Evolutionary conservation across 331 rosid species (phyloP), one percentile per base, ranked within the genome.

Genomic region (Erythrophleum ivorense): DNA sequence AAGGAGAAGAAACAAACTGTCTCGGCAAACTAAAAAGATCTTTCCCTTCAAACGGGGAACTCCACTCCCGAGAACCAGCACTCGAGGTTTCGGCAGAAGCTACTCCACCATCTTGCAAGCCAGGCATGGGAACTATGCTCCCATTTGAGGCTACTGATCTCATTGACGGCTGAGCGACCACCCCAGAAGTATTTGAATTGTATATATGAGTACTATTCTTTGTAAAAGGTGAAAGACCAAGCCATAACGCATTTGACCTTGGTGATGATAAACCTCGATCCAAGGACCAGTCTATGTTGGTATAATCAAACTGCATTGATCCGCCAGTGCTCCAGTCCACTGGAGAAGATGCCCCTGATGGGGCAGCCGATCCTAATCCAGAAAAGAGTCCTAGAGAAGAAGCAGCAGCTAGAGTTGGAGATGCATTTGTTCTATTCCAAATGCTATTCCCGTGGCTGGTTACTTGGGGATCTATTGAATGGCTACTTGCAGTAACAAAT

Each of bases 1-100:
- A 86, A 75, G 98, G 98, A 83, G 98, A 94, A 86, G 94, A 96
- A 86, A 96, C 99, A 94, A 88, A 92, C 95, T 91, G 95, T 88
- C 99, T 94, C 38, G 99, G 92, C 87, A 90, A 88, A 81, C 95
- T 92, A 86, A 96, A 96, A 80, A 96, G 90, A 92, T 94, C 99
- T 78, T 92, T 95, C 85, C 96, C 99, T 92, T 94, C 98, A 21
- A 96, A 96, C 6, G 99, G 97, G 76, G 98, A 94, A 34, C 94
- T 88, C 99, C 99, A 96, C 57, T 93, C 98, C 79, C 95, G 88
- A 13, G 96, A 89, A 80, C 89, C 94, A 1, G 84, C 77, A 29
- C 84, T 78, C 8, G 95, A 76, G 66, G 91, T 77, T 74, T 94
- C 99, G 15, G 86, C 78, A 62, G 89, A 76, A 12, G 86, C 85